phyloP scores from a whole-genome alignment of 106 monocot species.

The Phalaenopsis aphrodite region DNA sequence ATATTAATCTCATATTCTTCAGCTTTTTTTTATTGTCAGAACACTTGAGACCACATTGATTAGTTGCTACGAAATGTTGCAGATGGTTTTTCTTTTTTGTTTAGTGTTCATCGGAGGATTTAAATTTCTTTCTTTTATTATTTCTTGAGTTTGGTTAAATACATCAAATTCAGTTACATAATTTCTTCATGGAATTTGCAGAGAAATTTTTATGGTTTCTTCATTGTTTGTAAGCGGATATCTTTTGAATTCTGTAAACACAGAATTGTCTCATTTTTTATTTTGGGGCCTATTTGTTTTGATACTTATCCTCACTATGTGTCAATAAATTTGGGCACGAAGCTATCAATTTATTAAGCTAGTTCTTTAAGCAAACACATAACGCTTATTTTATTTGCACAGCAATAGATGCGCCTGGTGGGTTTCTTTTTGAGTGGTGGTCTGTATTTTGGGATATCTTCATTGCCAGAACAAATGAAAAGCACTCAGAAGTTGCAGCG shows the following conservation, averaged over 20 bases:
- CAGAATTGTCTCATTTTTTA: not conserved
- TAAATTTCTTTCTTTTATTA: not conserved
- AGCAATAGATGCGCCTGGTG: conserved; percentile 99
- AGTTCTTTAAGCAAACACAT: not conserved
- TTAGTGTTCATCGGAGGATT: not conserved
- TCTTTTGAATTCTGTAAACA: not conserved
- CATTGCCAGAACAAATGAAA: conserved; percentile 86
- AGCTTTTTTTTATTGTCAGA: not conserved
- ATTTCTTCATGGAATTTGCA: not conserved
- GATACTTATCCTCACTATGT: not conserved
- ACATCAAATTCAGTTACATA: not conserved
- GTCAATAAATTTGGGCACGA: not conserved
- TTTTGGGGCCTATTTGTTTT: not conserved
- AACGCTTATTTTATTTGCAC: conserved; percentile 8
- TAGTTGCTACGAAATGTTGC: not conserved
- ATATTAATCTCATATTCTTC: not conserved
- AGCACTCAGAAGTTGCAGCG: conserved; percentile 66
- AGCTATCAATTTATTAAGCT: not conserved
- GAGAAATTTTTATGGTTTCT: not conserved
- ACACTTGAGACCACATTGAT: not conserved
- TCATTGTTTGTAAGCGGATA: not conserved
- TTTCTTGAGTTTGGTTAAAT: not conserved
- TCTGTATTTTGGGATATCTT: conserved; percentile 99
- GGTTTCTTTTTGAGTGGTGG: conserved; percentile 99
- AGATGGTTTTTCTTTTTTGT: not conserved